Base-by-base conservation (phyloP, 805 yeast genomes). In the Tetrapisispora fleetii region DNA sequence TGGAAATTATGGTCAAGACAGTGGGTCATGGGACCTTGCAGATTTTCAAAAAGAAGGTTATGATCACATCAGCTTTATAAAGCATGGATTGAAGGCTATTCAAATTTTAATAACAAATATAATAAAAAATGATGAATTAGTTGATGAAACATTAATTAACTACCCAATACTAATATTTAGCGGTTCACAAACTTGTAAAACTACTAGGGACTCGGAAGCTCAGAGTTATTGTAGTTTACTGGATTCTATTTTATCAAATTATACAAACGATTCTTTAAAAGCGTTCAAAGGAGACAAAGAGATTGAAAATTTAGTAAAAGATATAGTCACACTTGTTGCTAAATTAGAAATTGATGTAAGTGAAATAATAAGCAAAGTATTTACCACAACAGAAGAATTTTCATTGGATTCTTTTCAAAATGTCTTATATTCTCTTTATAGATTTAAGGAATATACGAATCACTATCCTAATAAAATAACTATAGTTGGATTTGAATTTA, bases 371-470 rank as follows among this genome's bases (percentile, higher is more conserved):
- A 43, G 44, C 19, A 27, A 46, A 19, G 37, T 47, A 4, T 54
- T 59, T 27, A 63, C 82, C 0, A 51, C 69, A 6, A 65, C 80
- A 1, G 95, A 86, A 58, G 90, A 83, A 54, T 82, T 63, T 60
- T 88, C 95, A 0, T 67, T 87, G 37, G 95, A 86, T 62, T 84
- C 93, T 1, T 82, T 82, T 59, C 95, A 86, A 58, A 86, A 86
- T 62, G 75, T 85, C 6, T 51, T 84, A 2, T 84, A 78, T 61
- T 78, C 83, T 53, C 54, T 83, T 2, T 69, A 76, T 35, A 66
- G 79, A 46, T 85, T 72, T 58, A 61, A 73, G 30, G 79, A 81
- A 53, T 50, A 72, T 1, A 60, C 67, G 3, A 68, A 71, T 0
- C 21, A 9, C 1, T 81, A 74, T 52, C 95, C 95, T 0, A 40